Evolutionary conservation across 106 monocot species (phyloP), one percentile per base, ranked within the genome.

Genomic region (Hemerocallis citrina): DNA sequence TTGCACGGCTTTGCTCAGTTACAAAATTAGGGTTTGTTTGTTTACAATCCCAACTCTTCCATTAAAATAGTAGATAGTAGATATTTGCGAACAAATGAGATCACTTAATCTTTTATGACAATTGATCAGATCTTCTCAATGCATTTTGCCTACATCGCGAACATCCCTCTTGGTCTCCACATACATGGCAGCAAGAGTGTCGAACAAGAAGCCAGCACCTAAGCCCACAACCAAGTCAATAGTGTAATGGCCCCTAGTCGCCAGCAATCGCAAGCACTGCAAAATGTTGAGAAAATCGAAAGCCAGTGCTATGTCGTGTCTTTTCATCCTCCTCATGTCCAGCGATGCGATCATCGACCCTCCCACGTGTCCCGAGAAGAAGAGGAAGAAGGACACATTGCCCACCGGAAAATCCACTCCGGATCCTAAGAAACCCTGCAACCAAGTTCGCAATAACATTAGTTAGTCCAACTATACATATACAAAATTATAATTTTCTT

Each of bases 341-440:
- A 84, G 32, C 3, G 96, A 86, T 1, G 87, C 96, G 39, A 96
- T 91, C 60, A 96, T 55, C 0, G 90, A 68, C 6, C 83, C 96
- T 2, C 86, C 96, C 7, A 83, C 96, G 35, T 96, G 96, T 1
- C 96, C 96, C 4, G 90, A 96, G 86, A 84, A 96, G 81, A 96
- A 96, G 55, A 96, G 90, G 77, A 84, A 96, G 74, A 96, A 96
- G 36, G 90, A 90, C 10, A 91, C 90, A 36, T 96, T 96, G 10
- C 81, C 96, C 36, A 96, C 90, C 3, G 96, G 96, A 68, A 96
- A 96, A 54, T 96, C 96, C 56, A 71, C 74, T 0, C 90, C 87
- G 0, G 96, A 96, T 11, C 96, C 96, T 40, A 87, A 31, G 48
- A 90, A 96, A 6, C 62, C 96, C 78, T 82, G 72, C 19, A 20